Evolutionary conservation across 495 filamentous ascomycete genomes (phyloP), one percentile per base, ranked within the genome.

Genomic region (Filosporella fistucella): DNA sequence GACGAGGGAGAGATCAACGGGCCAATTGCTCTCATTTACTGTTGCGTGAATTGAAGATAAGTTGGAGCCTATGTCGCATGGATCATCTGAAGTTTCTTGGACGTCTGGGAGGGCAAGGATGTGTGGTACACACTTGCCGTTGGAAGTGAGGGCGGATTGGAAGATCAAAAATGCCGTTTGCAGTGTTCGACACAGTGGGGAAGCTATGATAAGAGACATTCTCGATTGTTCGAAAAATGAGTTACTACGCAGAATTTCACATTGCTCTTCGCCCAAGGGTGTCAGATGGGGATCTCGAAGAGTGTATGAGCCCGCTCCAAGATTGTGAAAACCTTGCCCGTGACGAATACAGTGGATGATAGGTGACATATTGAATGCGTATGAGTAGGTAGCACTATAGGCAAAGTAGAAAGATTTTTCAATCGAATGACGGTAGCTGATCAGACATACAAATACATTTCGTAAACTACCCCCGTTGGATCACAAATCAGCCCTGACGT

Each of bases 251-350:
- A n/a, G 34, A 18, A 17, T 38, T 12, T 38, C 17, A n/a, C 34
- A n/a, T 17, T 96, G 91, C n/a, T 77, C 50, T 56, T 82, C 71
- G 58, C 91, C 91, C 3, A 85, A 73, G 5, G 79, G 68, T 12
- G 91, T 96, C 24, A 97, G 79, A 44, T 77, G 65, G 2, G 91
- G 88, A 57, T 97, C 91, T 12, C 59, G 81, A 34, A 95, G 70
- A 47, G 68, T 61, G 59, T 94, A 81, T 69, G 90, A 89, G 32
- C 68, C 78, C 13, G 61, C 56, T 45, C 54, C 69, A 58, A 95
- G 77, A 69, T 97, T 96, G 73, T 96, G 91, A 58, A 78, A 70
- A 64, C 88, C 90, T 72, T 94, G 74, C 47, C 69, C 63, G 35
- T 64, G 63, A 35, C 55, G 56, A 24, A 45, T 20, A 23, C 36